Conservation (phyloP, 2,329 filamentous ascomycete species). For the Colletotrichum siamense region DNA sequence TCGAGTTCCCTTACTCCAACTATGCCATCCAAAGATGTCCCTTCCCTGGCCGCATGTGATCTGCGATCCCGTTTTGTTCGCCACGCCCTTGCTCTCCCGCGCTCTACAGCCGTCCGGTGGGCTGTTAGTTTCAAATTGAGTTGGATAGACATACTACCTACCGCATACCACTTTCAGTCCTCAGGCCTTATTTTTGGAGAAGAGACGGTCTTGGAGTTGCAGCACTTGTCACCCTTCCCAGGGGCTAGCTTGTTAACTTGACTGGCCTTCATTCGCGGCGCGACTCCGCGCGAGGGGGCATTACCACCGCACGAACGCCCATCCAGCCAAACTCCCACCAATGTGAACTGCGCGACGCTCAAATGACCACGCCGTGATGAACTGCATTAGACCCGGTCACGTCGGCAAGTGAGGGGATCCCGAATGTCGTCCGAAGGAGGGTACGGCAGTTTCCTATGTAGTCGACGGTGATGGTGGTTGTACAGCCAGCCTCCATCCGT, state of each 20-base stretch:
- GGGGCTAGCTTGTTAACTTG: neutral
- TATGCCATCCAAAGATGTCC: neutral
- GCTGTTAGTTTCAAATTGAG: neutral
- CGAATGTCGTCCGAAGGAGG: constrained; percentile 16
- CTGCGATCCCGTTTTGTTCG: neutral
- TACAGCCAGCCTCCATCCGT: neutral
- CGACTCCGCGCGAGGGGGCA: constrained; percentile 3
- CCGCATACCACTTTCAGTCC: neutral
- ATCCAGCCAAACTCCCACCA: neutral
- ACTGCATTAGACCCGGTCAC: constrained; percentile 14
- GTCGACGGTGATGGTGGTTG: neutral
- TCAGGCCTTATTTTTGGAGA: neutral
- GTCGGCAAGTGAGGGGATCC: constrained; percentile 7
- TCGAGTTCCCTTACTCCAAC: neutral
- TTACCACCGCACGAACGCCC: neutral
- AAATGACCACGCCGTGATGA: neutral
- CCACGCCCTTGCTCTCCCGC: neutral
- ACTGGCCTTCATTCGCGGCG: neutral
- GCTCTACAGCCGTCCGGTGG: neutral
- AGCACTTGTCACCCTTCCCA: neutral
- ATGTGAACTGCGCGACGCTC: neutral
- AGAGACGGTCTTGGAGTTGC: neutral
- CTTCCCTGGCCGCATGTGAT: neutral
- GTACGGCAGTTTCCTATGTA: neutral
- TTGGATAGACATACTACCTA: neutral